A percentile compares a stretch with the other conserved stretches of the same genome.
These are phyloP conservation scores for Phytophthora pini DNA, from an alignment of 352 stramenopile species.

Conservation along the genomic window DNA sequence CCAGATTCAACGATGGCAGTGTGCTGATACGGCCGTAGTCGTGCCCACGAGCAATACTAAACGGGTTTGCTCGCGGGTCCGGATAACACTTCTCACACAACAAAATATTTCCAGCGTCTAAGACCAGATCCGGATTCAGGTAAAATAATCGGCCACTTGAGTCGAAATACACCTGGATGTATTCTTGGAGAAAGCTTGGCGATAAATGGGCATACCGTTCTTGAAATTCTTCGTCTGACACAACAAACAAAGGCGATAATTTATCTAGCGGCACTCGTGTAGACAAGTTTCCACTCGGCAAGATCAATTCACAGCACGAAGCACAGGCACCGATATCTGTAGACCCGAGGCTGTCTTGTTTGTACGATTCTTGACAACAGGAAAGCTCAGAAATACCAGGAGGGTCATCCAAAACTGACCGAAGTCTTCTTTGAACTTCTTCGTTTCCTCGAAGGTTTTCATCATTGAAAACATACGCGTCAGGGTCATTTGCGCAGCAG, in stretches of 20 bases:
- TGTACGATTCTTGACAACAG: background rate
- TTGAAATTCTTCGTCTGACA: background rate
- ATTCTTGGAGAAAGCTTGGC: background rate
- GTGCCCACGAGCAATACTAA: background rate
- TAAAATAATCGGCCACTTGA: background rate
- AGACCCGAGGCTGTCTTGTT: background rate
- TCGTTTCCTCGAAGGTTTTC: background rate
- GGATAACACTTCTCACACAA: background rate
- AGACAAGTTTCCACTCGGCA: background rate
- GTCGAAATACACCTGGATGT: background rate
- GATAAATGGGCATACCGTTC: background rate
- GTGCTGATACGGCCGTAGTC: background rate
- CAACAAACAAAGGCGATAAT: background rate
- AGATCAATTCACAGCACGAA: background rate
- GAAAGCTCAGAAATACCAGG: background rate
- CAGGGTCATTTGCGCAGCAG: no score
- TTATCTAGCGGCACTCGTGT: background rate
- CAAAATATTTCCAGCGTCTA: background rate
- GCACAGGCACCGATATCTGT: background rate
- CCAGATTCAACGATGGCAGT: background rate
- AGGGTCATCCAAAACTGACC: background rate
- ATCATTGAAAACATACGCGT: background rate
- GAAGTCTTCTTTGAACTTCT: background rate
- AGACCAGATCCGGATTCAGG: background rate
- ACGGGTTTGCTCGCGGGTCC: background rate